phyloP scores from a whole-genome alignment of 2,329 filamentous ascomycete genomes.

The Penicillium sp. region DNA sequence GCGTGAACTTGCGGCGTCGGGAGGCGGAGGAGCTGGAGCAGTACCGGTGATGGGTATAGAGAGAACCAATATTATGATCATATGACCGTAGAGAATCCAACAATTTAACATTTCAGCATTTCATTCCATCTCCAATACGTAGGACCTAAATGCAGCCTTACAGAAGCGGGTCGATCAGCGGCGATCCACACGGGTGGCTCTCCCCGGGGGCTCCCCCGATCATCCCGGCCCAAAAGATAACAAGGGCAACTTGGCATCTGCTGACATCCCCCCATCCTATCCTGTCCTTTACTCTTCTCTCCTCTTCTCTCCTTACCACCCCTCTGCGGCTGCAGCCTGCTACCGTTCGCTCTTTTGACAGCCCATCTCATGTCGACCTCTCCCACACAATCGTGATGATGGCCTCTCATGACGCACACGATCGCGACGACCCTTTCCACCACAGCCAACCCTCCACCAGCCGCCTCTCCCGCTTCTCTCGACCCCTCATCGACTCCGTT shows the following conservation, averaged over 20 bases:
- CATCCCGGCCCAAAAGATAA: conserved; percentile 5
- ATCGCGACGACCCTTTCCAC: conserved; percentile 26
- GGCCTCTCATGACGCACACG: conserved; percentile 24
- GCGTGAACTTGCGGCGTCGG: conserved; percentile 67
- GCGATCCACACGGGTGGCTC: conserved; percentile 7
- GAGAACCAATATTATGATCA: neutral
- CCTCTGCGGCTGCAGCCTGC: neutral
- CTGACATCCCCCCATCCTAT: neutral
- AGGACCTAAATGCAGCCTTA: neutral
- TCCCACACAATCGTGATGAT: conserved; percentile 2
- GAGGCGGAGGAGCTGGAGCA: conserved; percentile 66
- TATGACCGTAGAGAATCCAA: neutral
- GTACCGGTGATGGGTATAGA: conserved; percentile 45
- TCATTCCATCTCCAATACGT: neutral
- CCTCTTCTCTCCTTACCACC: neutral
- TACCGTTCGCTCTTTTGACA: neutral
- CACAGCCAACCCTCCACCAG: conserved; percentile 14
- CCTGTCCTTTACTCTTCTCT: neutral
- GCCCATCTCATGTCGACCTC: neutral
- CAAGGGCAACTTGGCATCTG: neutral
- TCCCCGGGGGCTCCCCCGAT: neutral
- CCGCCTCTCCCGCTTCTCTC: conserved; percentile 21
- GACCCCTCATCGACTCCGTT: conserved; percentile 44
- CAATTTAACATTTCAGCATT: neutral
- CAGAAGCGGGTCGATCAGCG: conserved; percentile 4